Conservation (phyloP, 1,139 yeast species). For the Yamadazyma aaseri region DNA sequence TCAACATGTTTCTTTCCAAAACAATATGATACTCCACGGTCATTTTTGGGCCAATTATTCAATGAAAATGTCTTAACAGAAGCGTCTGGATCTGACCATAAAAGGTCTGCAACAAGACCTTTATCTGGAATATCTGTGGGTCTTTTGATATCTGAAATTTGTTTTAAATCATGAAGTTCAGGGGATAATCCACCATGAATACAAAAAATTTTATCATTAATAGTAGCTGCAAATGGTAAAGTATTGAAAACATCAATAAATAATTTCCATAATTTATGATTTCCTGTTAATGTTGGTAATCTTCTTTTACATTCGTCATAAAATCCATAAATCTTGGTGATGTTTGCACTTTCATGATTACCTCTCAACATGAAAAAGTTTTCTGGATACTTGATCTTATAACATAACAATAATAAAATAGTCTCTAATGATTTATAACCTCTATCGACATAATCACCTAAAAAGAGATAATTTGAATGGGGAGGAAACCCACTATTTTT, state of each 20-base stretch:
- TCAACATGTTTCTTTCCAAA: constrained; percentile 75
- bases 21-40: constrained; percentile 82
- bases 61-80: constrained; percentile 41
- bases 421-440: constrained; percentile 85
- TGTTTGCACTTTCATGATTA: constrained; percentile 82
- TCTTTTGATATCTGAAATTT: constrained; percentile 67
- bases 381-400: constrained; percentile 79
- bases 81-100: constrained; percentile 88
- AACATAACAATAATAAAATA: constrained; percentile 64
- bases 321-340: constrained; percentile 82
- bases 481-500: constrained; percentile 82
- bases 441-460: constrained; percentile 86
- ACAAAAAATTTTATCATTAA: constrained; percentile 81
- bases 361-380: constrained; percentile 82
- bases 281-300: constrained; percentile 46
- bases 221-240: constrained; percentile 82
- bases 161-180: constrained; percentile 59
- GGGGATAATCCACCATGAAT: constrained; percentile 92
- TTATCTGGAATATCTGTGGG: constrained; percentile 88
- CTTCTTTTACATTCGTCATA: constrained; percentile 87
- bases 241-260: constrained; percentile 84
- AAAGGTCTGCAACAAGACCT: constrained; percentile 75
- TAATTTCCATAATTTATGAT: constrained; percentile 65
- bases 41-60: constrained; percentile 75
- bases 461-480: constrained; percentile 69